These are phyloP conservation scores for Penicillium odoratum DNA, from an alignment of 495 filamentous ascomycete species.

Conservation along the genomic window DNA sequence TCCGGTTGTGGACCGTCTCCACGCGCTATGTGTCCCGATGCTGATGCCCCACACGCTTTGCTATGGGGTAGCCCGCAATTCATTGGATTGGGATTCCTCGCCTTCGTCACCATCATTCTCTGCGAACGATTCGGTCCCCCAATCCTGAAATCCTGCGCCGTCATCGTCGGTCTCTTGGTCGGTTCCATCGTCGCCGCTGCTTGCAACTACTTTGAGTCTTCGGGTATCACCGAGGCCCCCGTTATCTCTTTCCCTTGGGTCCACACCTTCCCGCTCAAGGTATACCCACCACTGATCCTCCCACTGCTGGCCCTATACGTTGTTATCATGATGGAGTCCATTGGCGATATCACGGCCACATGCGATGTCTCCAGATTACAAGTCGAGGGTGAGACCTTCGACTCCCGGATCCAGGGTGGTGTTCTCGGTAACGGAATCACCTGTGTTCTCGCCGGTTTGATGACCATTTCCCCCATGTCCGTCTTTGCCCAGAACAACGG, in stretches of 20 bases:
- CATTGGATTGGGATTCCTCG: conserved; percentile 85
- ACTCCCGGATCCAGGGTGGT: conserved; percentile 88
- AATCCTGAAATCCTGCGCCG: conserved; percentile 71
- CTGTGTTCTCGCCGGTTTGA: conserved; percentile 75
- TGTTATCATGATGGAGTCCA: conserved; percentile 85
- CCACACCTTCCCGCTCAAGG: conserved; percentile 73
- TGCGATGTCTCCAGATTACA: conserved; percentile 81
- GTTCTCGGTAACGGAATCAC: conserved; percentile 75
- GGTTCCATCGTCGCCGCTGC: conserved; percentile 88
- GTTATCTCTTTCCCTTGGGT: conserved; percentile 89
- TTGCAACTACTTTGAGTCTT: conserved; percentile 76
- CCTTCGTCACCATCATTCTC: conserved; percentile 86
- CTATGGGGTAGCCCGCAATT: conserved; percentile 88
- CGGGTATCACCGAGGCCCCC: conserved; percentile 67
- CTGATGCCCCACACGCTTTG: conserved; percentile 72
- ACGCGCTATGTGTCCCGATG: conserved; percentile 68
- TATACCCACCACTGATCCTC: conserved; percentile 84
- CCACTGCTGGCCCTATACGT: conserved; percentile 85
- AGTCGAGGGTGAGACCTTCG: conserved; percentile 76
- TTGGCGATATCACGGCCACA: conserved; percentile 63
- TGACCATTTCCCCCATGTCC: conserved; percentile 82
- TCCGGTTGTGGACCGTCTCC: conserved; percentile 56
- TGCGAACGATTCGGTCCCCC: conserved; percentile 83
- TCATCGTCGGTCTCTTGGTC: conserved; percentile 77
- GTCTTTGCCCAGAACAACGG: conserved; percentile 89